These are phyloP conservation scores for Fusarium fracticaudum DNA, from an alignment of 2,329 filamentous ascomycete genomes.

Conservation along the genomic window DNA sequence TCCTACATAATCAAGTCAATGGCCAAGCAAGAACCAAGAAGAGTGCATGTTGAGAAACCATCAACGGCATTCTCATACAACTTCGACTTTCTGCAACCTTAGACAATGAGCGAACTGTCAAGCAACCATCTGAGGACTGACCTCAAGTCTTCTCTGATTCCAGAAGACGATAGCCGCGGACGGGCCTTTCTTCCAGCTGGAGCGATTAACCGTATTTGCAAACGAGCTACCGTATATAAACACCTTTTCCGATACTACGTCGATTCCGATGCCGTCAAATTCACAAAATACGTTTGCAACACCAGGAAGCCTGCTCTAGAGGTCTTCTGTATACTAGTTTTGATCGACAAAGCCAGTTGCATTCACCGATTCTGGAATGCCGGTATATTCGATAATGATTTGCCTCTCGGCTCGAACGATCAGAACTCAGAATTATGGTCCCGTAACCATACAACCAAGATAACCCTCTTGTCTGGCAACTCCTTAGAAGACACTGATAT, in stretches of 20 bases:
- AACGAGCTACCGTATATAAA: background rate
- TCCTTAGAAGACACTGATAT: background rate
- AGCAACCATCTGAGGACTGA: no score
- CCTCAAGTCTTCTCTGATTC: background rate
- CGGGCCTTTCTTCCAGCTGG: background rate
- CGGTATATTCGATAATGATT: background rate
- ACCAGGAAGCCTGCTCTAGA: background rate
- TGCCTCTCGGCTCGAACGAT: background rate
- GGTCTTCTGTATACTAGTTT: background rate
- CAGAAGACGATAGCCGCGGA: no score
- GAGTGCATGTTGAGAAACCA: background rate
- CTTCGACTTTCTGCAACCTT: background rate
- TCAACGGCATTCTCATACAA: background rate
- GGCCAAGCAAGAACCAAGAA: background rate
- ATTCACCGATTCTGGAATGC: background rate
- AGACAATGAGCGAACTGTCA: background rate
- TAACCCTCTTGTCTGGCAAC: background rate
- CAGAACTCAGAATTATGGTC: background rate
- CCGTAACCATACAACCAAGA: no score
- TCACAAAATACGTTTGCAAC: background rate
- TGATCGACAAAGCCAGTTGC: background rate
- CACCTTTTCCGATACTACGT: background rate
- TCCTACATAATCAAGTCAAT: background rate
- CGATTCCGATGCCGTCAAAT: background rate
- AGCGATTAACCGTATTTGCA: background rate